Base-by-base conservation (phyloP, 2,329 filamentous ascomycete genomes). In the Beauveria caledonica region DNA sequence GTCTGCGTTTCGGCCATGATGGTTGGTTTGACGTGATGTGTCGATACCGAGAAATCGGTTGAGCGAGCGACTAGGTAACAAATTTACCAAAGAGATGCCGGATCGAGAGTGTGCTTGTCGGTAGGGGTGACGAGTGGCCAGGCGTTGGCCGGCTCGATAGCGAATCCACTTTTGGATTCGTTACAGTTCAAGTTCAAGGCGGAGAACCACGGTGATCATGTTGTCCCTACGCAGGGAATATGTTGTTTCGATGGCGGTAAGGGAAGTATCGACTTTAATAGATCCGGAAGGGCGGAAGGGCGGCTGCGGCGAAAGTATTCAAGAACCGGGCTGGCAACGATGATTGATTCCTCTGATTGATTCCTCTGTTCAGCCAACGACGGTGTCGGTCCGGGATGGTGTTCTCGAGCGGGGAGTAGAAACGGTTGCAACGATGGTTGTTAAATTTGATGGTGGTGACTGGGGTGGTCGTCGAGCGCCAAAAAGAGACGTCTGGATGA, bases 1-100 rank as follows among this genome's bases (percentile, higher is more conserved):
- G 52, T 52, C 11, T 66, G 66, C 56, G 66, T 65, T 63, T 72
- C 69, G 62, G 73, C 67, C 73, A 76, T 75, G 66, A 50, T 67
- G 64, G 61, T 49, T 17, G 58, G 53, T 33, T 23, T 45, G 49
- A 33, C 23, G 49, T 29, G 25, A 45, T 15, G 15, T 59, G 63
- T 48, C 52, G 53, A 50, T 2, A 11, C n/a, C 21, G 40, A 39
- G 61, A 53, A 29, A 54, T 46, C 42, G 50, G 53, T 58, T 55
- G 64, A 66, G 64, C 64, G 66, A 70, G 68, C 61, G 67, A 64
- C 63, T 45, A 39, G 44, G 57, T 52, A 61, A 60, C 19, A 49
- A 55, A 56, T 25, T 23, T 53, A 57, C 66, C 64, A 60, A 51
- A 61, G 57, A 51, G 50, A 57, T 45, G 53, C 62, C 49, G 57